A percentile compares a stretch with the other conserved stretches of the same genome.
Conservation (phyloP, 345 rosid species). For the Eucalyptus tenuipes region DNA sequence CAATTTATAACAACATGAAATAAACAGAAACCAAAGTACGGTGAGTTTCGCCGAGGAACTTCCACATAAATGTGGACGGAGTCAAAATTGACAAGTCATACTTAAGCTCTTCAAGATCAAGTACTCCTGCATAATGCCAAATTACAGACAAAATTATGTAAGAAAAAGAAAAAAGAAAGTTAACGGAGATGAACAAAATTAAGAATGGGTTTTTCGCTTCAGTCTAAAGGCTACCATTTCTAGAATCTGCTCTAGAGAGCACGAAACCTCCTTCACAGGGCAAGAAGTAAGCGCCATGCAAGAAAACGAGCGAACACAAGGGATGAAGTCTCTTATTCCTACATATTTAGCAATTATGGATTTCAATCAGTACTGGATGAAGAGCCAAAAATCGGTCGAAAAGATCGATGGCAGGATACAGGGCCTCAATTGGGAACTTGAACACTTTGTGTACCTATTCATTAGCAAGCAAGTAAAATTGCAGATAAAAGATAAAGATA, state of each 20-base stretch:
- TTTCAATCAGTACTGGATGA: too few species aligned
- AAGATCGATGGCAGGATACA: background rate
- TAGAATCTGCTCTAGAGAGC: background rate
- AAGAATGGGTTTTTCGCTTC: background rate
- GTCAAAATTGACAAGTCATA: background rate
- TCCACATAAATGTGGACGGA: background rate
- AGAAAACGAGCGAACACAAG: background rate
- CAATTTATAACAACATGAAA: background rate
- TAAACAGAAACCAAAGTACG: background rate
- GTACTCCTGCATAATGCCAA: background rate
- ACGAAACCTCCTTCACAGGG: background rate
- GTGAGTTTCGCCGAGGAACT: constrained; percentile 17
- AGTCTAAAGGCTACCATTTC: background rate
- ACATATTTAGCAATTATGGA: too few species aligned
- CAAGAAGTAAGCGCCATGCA: background rate
- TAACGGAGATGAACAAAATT: background rate
- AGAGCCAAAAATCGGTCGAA: background rate
- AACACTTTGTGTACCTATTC: background rate
- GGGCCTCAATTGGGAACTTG: background rate
- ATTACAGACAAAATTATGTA: background rate
- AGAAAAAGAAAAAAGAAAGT: background rate
- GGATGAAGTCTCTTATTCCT: background rate
- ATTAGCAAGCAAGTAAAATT: background rate
- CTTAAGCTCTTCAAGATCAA: background rate
- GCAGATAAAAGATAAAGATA: too few species aligned